Percentiles rank a stretch among this genome's conserved stretches.
phyloP scores from a whole-genome alignment of 106 monocot species.

The Dendrobium nobile region DNA sequence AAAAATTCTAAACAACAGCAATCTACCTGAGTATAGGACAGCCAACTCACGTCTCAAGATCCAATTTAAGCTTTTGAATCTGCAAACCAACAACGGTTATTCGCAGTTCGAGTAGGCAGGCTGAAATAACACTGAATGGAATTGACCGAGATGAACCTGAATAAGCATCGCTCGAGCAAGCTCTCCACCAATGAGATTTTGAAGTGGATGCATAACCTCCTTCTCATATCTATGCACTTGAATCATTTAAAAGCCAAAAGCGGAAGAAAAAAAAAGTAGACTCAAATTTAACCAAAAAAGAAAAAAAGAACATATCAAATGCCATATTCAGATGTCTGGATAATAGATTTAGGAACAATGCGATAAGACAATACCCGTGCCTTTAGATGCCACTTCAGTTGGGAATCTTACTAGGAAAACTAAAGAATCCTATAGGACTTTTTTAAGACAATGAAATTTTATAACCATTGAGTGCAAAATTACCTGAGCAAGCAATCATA shows the following conservation, averaged over 20 bases:
- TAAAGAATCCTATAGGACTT: too few relatives aligned
- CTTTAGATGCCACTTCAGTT: not conserved
- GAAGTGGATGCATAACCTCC: constrained; percentile 86
- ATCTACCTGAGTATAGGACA: not conserved
- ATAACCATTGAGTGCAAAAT: too few relatives aligned
- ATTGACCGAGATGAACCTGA: constrained; percentile 43
- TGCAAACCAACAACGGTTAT: constrained; percentile 27
- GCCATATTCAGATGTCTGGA: not conserved
- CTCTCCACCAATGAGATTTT: constrained; percentile 82
- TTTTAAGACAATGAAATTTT: too few relatives aligned
- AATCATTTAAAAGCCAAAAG: not conserved
- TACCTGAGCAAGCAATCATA: too few relatives aligned
- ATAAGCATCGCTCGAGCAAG: constrained; percentile 90
- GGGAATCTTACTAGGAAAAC: not conserved
- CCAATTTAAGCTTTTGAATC: constrained; percentile 97
- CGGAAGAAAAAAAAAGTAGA: not conserved
- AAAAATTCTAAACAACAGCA: not conserved
- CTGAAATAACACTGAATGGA: not conserved
- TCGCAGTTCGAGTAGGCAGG: constrained; percentile 2
- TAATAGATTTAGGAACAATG: not conserved
- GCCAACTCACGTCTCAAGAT: constrained; percentile 83
- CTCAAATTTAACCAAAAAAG: not conserved
- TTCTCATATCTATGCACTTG: constrained; percentile 73
- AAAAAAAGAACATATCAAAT: not conserved
- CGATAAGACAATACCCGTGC: not conserved